phyloP scores from a whole-genome alignment of 768 basidiomycete genomes.

The Serpula lacrymans region DNA sequence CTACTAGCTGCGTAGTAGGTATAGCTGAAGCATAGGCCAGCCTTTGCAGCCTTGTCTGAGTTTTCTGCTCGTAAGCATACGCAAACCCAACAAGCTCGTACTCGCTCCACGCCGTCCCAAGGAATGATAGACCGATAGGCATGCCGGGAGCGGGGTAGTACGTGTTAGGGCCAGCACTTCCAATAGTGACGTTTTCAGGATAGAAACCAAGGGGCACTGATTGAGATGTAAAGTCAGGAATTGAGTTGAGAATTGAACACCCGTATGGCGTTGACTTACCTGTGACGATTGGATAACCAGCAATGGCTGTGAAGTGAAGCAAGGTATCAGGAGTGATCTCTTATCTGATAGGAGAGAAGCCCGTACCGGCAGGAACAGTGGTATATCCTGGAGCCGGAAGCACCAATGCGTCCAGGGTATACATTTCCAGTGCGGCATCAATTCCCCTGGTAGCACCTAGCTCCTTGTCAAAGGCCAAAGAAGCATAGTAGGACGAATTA shows the following conservation, averaged over 20 bases:
- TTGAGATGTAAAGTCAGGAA: background rate
- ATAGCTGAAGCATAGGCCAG: conserved; percentile 51
- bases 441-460: conserved; percentile 52
- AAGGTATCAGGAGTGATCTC: background rate
- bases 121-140: conserved; percentile 40
- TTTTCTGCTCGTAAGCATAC: conserved; percentile 54
- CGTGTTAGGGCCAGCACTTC: conserved; percentile 31
- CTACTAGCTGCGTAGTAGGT: conserved; percentile 48
- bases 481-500: conserved; percentile 36
- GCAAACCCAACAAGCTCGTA: conserved; percentile 39
- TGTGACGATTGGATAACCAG: conserved; percentile 35
- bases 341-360: background rate
- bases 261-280: conserved; percentile 16
- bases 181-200: conserved; percentile 24
- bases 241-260: background rate
- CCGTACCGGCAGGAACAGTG: conserved; percentile 18
- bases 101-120: conserved; percentile 45
- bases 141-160: conserved; percentile 36
- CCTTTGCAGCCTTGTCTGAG: conserved; percentile 46
- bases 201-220: conserved; percentile 40
- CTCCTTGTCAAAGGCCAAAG: conserved; percentile 42
- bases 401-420: conserved; percentile 50
- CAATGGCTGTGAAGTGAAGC: conserved; percentile 22
- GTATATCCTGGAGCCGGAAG: conserved; percentile 34
- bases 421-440: conserved; percentile 44